Base-by-base conservation (phyloP, 1,284 basidiomycete genomes). In the Gymnopus androsaceus region DNA sequence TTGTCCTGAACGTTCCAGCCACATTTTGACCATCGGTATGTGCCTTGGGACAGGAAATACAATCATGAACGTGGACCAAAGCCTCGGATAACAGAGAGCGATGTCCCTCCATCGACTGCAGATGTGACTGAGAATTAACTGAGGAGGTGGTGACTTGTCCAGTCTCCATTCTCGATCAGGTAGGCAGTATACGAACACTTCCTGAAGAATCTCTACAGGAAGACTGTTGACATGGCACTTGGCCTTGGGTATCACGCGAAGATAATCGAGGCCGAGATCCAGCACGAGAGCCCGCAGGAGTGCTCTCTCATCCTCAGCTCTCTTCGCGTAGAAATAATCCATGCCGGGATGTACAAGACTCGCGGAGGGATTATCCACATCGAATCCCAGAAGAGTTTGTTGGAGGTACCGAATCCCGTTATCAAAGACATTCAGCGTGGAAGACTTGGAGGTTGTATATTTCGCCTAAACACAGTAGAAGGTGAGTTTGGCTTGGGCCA, bases 51-150 rank as follows among this genome's bases (percentile, higher is more conserved):
- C 6, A 7, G 44, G 44, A 11, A 2, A 31, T 1, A 31, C 14
- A 6, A 45, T 17, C 15, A 45, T 31, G 27, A 45, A 30, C 11
- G 44, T 45, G 7, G 50, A 44, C 50, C 50, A 52, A 17, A 52
- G 38, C 15, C 0, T 5, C 11, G 50, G 7, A 27, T 42, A 42
- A 3, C 28, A 30, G 9, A 52, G 50, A 9, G 50, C 27, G 5
- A 52, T 33, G 8, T 12, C 14, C 15, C 50, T 23, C 50, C 50
- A 52, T 9, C n/a, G 25, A 17, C 25, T 28, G 19, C 38, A 52
- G 8, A 52, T 28, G 6, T 44, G n/a, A 33, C 15, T 25, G 5
- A 52, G 38, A 21, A 25, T 17, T 12, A 52, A 28, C 1, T 45
- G 44, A 7, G 27, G 44, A 19, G 44, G 44, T 30, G 44, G 9